Evolutionary conservation across 176 grass and related monocot species (phyloP).

Genomic region (Zea mays): DNA sequence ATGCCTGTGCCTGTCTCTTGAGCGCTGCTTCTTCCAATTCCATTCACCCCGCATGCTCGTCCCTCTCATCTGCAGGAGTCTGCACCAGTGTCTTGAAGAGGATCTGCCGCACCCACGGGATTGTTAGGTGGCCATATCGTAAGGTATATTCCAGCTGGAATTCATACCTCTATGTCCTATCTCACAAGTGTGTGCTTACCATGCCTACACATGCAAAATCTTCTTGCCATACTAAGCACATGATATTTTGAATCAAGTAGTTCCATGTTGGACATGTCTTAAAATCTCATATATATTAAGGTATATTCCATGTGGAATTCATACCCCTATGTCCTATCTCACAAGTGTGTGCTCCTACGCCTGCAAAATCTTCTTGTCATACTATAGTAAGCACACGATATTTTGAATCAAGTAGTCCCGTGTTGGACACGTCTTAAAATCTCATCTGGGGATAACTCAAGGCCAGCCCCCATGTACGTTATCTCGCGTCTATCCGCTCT

Average conservation of each 20-base stretch:
- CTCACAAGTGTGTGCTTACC: neutral
- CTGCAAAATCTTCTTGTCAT: neutral
- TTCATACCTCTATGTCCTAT: neutral
- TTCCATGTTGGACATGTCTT: neutral
- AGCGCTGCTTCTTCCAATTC: neutral
- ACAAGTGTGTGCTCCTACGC: neutral
- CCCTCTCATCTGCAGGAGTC: slow-evolving; percentile 54
- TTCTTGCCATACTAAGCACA: too few species aligned
- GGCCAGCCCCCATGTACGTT: neutral
- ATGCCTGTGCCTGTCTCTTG: neutral
- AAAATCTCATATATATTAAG: slow-evolving; percentile 31
- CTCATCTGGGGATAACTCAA: neutral
- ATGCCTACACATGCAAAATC: neutral
- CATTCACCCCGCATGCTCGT: neutral
- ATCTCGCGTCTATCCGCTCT: neutral
- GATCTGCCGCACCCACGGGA: slow-evolving; percentile 90
- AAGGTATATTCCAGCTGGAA: slow-evolving; percentile 42
- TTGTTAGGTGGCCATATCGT: slow-evolving; percentile 90
- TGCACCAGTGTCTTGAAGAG: slow-evolving; percentile 89
- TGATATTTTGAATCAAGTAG: neutral
- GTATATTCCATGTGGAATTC: slow-evolving; percentile 6
- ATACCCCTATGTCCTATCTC: neutral
- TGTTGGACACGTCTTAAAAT: neutral
- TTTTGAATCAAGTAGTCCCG: neutral
- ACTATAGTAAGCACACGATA: too few species aligned